These are phyloP conservation scores for Lachancea cidri DNA, from an alignment of 805 yeast species.

Conservation along the genomic window DNA sequence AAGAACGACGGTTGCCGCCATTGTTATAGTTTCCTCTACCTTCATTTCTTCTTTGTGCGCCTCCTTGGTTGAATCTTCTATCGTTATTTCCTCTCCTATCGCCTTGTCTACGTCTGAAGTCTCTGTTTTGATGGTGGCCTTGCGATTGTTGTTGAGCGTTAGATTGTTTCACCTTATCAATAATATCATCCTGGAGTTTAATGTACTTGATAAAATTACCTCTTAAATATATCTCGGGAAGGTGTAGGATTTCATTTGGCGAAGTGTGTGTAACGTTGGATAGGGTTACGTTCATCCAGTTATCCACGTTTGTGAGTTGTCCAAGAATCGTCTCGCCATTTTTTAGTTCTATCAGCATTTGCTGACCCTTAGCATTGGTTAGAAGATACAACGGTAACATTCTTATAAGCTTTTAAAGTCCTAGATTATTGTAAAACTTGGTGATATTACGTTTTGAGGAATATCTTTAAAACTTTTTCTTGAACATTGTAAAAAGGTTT, in stretches of 20 bases:
- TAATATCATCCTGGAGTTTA: slow-evolving; percentile 69
- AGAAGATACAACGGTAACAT: slow-evolving; percentile 86
- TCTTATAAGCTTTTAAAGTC: not conserved
- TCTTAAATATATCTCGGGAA: slow-evolving; percentile 73
- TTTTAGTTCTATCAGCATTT: slow-evolving; percentile 83
- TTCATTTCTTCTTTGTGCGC: slow-evolving; percentile 26
- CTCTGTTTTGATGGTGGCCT: slow-evolving; percentile 32
- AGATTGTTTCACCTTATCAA: slow-evolving; percentile 64
- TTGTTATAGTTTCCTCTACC: slow-evolving; percentile 18
- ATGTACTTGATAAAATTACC: slow-evolving; percentile 80
- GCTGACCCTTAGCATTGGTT: slow-evolving; percentile 86
- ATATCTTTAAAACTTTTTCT: not conserved
- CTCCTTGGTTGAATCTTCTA: slow-evolving; percentile 30
- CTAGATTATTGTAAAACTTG: not conserved
- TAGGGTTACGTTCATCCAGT: slow-evolving; percentile 92
- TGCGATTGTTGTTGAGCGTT: slow-evolving; percentile 14
- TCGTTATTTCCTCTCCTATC: slow-evolving; percentile 26
- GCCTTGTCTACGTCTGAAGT: slow-evolving; percentile 19
- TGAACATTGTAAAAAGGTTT: no score
- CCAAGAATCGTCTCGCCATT: slow-evolving; percentile 90
- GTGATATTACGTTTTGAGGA: not conserved
- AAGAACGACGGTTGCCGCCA: slow-evolving; percentile 9
- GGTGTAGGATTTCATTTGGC: slow-evolving; percentile 58
- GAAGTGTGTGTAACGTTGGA: slow-evolving; percentile 53
- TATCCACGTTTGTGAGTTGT: slow-evolving; percentile 75